These are phyloP conservation scores for Escovopsis weberi DNA, from an alignment of 2,329 filamentous ascomycete genomes.

Conservation along the genomic window DNA sequence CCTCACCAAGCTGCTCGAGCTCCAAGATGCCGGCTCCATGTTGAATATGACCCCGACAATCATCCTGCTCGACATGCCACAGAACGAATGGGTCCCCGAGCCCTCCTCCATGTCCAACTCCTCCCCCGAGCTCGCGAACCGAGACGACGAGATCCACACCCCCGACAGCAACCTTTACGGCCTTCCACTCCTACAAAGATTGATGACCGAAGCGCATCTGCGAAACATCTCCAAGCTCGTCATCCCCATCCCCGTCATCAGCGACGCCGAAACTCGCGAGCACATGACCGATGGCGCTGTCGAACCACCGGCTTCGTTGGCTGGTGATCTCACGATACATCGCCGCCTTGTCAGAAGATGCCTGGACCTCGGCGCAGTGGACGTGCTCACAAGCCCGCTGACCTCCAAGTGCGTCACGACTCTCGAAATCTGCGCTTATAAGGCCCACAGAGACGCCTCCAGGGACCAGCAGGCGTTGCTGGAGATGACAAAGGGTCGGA, in stretches of 20 bases:
- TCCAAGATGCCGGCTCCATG: conserved; percentile 34
- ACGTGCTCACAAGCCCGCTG: conserved; percentile 72
- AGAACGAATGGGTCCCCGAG: conserved; percentile 30
- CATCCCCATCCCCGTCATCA: conserved; percentile 40
- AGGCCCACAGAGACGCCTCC: conserved; percentile 60
- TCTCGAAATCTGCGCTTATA: conserved; percentile 71
- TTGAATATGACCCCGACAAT: conserved; percentile 40
- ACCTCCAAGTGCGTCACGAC: conserved; percentile 58
- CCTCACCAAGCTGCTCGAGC: conserved; percentile 35
- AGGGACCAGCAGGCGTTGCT: conserved; percentile 59
- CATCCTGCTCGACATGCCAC: conserved; percentile 41
- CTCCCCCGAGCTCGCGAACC: conserved; percentile 21
- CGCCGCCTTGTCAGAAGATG: conserved; percentile 48
- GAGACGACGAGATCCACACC: conserved; percentile 25
- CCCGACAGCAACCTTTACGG: conserved; percentile 39
- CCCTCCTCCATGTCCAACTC: conserved; percentile 21
- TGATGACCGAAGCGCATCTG: conserved; percentile 43
- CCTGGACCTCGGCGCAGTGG: conserved; percentile 72
- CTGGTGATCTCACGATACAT: conserved; percentile 15
- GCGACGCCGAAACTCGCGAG: conserved; percentile 13
- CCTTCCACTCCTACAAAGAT: conserved; percentile 37
- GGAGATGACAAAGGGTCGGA: conserved; percentile 59
- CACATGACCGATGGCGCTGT: conserved; percentile 24
- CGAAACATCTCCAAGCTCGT: conserved; percentile 41
- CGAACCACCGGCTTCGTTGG: conserved; percentile 18